A percentile compares a stretch with the other conserved stretches of the same genome.
phyloP scores from a whole-genome alignment of 2,329 filamentous ascomycete genomes.

The Aspergillus awamori region DNA sequence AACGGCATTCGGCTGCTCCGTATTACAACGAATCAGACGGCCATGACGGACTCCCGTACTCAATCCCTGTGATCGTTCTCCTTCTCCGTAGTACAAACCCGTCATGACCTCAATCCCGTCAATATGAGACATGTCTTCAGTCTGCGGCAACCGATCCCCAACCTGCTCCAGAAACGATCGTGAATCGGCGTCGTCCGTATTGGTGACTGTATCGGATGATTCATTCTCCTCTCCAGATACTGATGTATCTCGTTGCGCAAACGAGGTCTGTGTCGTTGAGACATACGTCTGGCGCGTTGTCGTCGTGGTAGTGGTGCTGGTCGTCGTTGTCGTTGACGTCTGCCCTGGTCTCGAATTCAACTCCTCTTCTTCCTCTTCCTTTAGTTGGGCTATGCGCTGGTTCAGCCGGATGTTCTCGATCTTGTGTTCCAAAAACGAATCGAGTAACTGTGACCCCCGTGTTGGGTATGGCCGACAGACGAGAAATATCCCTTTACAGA shows the following conservation, averaged over 20 bases:
- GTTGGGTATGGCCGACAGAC: slow-evolving; percentile 89
- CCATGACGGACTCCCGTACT: slow-evolving; percentile 83
- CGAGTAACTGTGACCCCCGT: slow-evolving; percentile 79
- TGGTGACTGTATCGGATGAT: slow-evolving; percentile 35
- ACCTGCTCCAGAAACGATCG: slow-evolving; percentile 73
- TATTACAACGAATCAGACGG: slow-evolving; percentile 80
- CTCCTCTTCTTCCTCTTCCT: slow-evolving; percentile 82
- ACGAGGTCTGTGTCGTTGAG: slow-evolving; percentile 1
- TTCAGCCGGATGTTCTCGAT: slow-evolving; percentile 89
- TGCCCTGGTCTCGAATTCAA: slow-evolving; percentile 60
- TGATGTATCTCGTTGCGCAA: slow-evolving; percentile 7
- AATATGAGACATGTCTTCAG: slow-evolving; percentile 74
- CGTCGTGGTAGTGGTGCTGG: background rate
- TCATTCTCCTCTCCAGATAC: slow-evolving; percentile 45
- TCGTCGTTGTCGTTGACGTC: background rate
- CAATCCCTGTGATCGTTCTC: slow-evolving; percentile 83
- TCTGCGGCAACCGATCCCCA: slow-evolving; percentile 80
- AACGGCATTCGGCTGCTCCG: slow-evolving; percentile 50
- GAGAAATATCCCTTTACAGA: slow-evolving; percentile 92
- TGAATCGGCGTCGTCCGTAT: slow-evolving; percentile 35
- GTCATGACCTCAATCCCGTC: slow-evolving; percentile 94
- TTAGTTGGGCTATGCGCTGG: slow-evolving; percentile 81
- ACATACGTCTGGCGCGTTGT: slow-evolving; percentile 6
- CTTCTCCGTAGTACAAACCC: slow-evolving; percentile 82
- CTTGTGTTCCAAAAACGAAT: slow-evolving; percentile 95